These are phyloP conservation scores for Hemileccinum impolitum DNA, from an alignment of 768 basidiomycete genomes.

Conservation along the genomic window DNA sequence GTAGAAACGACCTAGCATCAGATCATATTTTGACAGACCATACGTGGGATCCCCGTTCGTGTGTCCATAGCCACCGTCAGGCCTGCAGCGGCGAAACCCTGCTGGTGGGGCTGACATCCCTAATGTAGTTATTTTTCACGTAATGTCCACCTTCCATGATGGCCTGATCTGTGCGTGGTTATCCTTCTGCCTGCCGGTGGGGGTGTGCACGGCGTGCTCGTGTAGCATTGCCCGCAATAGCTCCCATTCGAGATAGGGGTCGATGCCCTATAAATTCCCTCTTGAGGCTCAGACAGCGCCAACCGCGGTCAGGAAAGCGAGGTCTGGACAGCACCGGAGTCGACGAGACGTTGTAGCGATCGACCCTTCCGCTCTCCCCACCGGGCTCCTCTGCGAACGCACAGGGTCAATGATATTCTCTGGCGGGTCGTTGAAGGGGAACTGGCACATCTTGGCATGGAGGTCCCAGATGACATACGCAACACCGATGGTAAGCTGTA, in stretches of 20 bases:
- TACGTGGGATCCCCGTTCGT: background rate
- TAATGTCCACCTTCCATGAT: background rate
- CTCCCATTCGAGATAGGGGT: background rate
- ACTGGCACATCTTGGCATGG: constrained; percentile 20
- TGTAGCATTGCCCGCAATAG: background rate
- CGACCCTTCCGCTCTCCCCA: background rate
- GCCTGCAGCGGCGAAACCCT: background rate
- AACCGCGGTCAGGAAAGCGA: constrained; percentile 5
- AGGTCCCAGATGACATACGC: constrained; percentile 20
- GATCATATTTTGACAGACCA: too few relatives aligned
- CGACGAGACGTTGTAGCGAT: constrained; percentile 4
- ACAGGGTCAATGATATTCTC: background rate
- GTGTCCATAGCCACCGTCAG: background rate
- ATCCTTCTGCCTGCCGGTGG: constrained; percentile 1
- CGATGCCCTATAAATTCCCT: background rate
- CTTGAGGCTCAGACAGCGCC: constrained; percentile 1
- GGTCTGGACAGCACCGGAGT: constrained; percentile 6
- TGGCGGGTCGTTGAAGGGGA: constrained; percentile 3
- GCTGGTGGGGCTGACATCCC: background rate
- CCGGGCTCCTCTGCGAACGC: background rate
- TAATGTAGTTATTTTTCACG: background rate
- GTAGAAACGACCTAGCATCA: too few relatives aligned
- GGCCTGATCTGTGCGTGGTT: background rate
- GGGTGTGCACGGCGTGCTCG: background rate
- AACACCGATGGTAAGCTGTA: constrained; percentile 18